Conservation (phyloP, 2,329 filamentous ascomycete genomes). For the Pestalotiopsis sp. region DNA sequence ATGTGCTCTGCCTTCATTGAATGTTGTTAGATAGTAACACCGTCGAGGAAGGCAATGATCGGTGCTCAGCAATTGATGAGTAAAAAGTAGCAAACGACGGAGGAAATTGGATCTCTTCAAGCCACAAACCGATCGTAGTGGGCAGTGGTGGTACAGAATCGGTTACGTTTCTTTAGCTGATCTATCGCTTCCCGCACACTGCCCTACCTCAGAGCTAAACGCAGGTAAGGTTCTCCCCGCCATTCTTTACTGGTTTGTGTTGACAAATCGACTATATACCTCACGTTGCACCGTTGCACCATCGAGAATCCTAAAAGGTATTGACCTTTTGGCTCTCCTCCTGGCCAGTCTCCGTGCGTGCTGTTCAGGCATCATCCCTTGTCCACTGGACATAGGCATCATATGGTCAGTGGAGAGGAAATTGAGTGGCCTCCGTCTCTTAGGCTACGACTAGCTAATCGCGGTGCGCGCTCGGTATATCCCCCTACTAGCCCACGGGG, state of each 20-base stretch:
- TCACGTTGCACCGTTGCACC: not conserved
- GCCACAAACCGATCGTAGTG: not conserved
- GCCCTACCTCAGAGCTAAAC: not conserved
- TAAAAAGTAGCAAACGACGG: not conserved
- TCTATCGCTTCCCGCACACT: not conserved
- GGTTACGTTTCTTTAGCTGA: not conserved
- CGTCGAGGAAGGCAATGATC: not conserved
- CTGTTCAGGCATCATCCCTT: too few relatives aligned
- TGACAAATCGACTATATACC: not conserved
- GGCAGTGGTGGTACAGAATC: too few relatives aligned
- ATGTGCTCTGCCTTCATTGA: not conserved
- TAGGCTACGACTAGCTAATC: not conserved
- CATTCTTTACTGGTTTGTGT: not conserved
- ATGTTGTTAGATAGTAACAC: not conserved
- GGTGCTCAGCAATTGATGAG: not conserved
- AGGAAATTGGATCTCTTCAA: not conserved
- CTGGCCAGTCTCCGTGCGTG: too few relatives aligned
- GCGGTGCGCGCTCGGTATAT: not conserved
- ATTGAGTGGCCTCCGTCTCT: too few relatives aligned
- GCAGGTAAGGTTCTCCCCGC: not conserved
- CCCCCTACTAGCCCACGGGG: not conserved
- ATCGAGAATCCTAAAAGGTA: too few relatives aligned
- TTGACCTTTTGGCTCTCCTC: too few relatives aligned
- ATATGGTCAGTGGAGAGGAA: too few relatives aligned
- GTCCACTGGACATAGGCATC: too few relatives aligned